Base-by-base conservation (phyloP, 2,329 filamentous ascomycete species). In the Piedraia hortae region DNA sequence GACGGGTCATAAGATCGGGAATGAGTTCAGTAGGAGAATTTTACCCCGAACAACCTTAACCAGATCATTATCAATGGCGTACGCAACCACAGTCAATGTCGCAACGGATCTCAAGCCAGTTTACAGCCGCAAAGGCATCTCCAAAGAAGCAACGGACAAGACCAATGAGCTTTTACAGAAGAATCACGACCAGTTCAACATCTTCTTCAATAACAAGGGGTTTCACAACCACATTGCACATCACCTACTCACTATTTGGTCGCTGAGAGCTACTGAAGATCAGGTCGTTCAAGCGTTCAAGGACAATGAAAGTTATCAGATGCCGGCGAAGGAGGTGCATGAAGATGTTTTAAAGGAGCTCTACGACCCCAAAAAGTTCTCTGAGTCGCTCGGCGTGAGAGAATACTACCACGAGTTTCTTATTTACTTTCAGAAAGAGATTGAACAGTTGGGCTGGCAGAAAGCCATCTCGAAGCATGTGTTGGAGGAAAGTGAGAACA, bases 161-260 rank as follows among this genome's bases (percentile, higher is more conserved):
- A 54, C 59, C 1, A 68, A 64, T 3, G 52, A 71, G 29, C 45
- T 89, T 3, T 47, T 91, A 10, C 73, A 89, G 39, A 50, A 65
- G 26, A 78, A 90, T 36, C 56, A 85, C 31, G 59, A 58, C 13
- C 64, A 46, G 50, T 56, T 78, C 34, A 72, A 89, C 38, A 68
- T 78, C 26, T 88, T 69, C 47, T 89, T 78, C 53, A 88, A 85
- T 28, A 28, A 56, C 0, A 37, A 44, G 2, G 69, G 70, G 0
- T 88, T 71, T 30, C 80, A 91, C 37, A 54, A 90, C 41, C 78
- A 90, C 36, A 74, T 85, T 28, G 56, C 56, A 3, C 78, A 90
- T 34, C 66, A 77, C 16, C 46, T 88, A 4, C 56, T 89, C 6
- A 65, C 66, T 9, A 50, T 85, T 14, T 89, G 69, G 41, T 70